These are phyloP conservation scores for Cucurbita pepo DNA, from an alignment of 306 rosid genomes.

Conservation along the genomic window DNA sequence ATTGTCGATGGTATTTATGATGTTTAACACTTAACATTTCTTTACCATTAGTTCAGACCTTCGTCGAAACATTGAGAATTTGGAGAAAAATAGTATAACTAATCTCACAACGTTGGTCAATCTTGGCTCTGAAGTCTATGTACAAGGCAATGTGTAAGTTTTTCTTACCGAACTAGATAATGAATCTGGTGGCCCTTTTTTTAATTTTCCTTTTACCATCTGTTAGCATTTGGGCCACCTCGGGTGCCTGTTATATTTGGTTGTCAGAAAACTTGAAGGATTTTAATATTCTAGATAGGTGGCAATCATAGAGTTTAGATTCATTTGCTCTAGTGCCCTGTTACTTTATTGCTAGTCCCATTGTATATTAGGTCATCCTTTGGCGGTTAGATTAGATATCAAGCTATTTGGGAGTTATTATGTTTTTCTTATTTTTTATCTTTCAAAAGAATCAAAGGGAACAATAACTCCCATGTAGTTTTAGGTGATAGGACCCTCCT, in stretches of 20 bases:
- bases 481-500: background rate
- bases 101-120: constrained; percentile 72
- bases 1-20: background rate
- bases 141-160: constrained; percentile 92
- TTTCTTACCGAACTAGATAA: background rate
- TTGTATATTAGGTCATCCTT: background rate
- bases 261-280: background rate
- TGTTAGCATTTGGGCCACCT: background rate
- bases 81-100: constrained; percentile 75
- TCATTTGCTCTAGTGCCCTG: background rate
- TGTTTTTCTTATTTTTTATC: background rate
- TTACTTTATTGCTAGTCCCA: background rate
- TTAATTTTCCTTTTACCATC: background rate
- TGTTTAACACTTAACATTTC: constrained; percentile 32
- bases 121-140: constrained; percentile 85
- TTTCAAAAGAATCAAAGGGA: background rate
- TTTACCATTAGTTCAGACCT: constrained; percentile 48
- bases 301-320: background rate
- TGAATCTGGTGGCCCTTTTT: background rate
- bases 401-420: background rate
- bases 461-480: background rate
- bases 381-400: background rate
- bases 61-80: constrained; percentile 61
- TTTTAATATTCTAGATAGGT: background rate
- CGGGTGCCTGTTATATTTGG: background rate